These are phyloP conservation scores for Vitis rupestris DNA, from an alignment of 164 flowering plant species.

Conservation along the genomic window DNA sequence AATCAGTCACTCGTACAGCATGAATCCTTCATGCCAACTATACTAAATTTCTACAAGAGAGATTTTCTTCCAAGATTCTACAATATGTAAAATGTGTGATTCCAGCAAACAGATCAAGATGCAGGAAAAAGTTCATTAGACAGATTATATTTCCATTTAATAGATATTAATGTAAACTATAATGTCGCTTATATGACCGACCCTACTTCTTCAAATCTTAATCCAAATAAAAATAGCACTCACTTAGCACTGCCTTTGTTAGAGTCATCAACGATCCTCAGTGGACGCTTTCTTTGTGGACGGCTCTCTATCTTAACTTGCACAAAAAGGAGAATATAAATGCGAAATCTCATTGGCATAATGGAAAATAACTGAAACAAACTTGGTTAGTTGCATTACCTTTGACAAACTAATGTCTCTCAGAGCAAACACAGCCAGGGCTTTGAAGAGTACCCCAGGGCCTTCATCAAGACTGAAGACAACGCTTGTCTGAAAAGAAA, in stretches of 20 bases:
- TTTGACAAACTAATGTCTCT: constrained; percentile 83
- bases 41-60: not conserved
- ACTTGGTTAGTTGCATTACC: constrained; percentile 37
- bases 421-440: constrained; percentile 88
- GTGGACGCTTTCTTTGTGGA: constrained; percentile 74
- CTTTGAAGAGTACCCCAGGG: constrained; percentile 88
- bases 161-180: too few species aligned
- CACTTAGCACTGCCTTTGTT: constrained; percentile 86
- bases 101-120: too few species aligned
- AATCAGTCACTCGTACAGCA: constrained; percentile 7
- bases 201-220: not conserved
- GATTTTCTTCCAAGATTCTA: not conserved
- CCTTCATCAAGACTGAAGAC: constrained; percentile 97
- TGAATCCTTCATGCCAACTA: not conserved
- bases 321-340: constrained; percentile 9
- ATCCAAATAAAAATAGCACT: constrained; percentile 4
- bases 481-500: constrained; percentile 74
- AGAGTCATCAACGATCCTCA: constrained; percentile 85
- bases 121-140: too few species aligned
- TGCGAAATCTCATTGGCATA: not conserved
- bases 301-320: constrained; percentile 86
- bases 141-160: too few species aligned
- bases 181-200: too few species aligned
- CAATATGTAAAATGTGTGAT: not conserved
- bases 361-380: not conserved